Base-by-base conservation (phyloP, 2,329 filamentous ascomycete genomes). In the Neonectria neomacrospora region DNA sequence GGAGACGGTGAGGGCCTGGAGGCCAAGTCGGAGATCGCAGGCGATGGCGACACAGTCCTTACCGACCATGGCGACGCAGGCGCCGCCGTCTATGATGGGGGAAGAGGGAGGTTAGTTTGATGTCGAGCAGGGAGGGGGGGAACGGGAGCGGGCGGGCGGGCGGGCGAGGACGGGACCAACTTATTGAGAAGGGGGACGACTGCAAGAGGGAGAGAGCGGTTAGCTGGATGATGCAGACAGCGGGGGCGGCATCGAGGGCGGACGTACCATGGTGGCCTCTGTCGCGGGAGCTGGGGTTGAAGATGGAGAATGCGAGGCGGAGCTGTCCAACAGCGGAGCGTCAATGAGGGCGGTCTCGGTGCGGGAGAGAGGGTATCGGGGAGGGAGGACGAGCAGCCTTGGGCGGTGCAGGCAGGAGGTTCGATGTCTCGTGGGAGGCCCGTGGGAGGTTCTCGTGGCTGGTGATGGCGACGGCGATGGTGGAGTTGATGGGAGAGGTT, bases 41-140 rank as follows among this genome's bases (percentile, higher is more conserved):
- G 96, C 96, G 79, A 99, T 98, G 82, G 96, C 96, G 66, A 99
- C 96, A 82, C 96, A 99, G 89, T 98, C 94, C 84, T 99, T 98
- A 85, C 96, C 96, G 70, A 97, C 94, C 96, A 98, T 98, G 81
- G 95, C 95, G 72, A 98, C 94, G 82, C 91, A 95, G 84, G 95
- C 95, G 80, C 95, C 95, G 83, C 95, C 95, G 80, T 91, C 88
- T 90, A 59, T 54, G 48, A 62, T 32, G 55, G 34, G 61, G 52
- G 56, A 59, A 64, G 72, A 72, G 70, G 44, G 57, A 48, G 55
- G 63, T 67, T 63, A 69, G 61, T 41, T 60, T 12, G 42, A 18
- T 26, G 58, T 26, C 48, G 56, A 59, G 52, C 54, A 50, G 55
- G 18, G 16, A 41, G 54, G 60, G 37, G 41, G 55, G 18, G 16